These are phyloP conservation scores for Fraxinus floribunda DNA, from an alignment of 305 asterid species.

Conservation along the genomic window DNA sequence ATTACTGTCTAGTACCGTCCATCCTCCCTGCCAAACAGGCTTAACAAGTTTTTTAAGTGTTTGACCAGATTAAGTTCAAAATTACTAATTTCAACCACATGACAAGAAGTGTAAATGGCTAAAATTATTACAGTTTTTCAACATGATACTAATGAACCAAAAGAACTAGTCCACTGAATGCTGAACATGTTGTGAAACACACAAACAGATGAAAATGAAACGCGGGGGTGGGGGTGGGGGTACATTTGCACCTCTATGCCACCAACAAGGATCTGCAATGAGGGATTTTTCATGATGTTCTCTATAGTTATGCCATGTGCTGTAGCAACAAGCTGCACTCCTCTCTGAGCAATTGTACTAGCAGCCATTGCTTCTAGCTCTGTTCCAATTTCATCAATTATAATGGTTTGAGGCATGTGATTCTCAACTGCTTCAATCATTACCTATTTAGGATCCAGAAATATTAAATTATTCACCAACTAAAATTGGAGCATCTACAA, in stretches of 20 bases:
- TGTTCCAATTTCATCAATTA: conserved; percentile 94
- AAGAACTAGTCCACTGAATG: background rate
- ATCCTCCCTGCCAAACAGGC: background rate
- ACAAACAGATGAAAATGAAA: background rate
- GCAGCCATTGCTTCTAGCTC: conserved; percentile 98
- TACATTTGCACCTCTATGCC: conserved; percentile 79
- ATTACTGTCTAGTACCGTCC: background rate
- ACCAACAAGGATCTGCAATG: conserved; percentile 90
- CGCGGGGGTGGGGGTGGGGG: background rate
- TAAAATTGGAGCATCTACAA: background rate
- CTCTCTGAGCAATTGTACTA: conserved; percentile 96
- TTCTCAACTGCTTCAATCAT: conserved; percentile 99
- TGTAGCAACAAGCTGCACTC: conserved; percentile 97
- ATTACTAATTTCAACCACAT: background rate
- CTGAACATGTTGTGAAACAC: background rate
- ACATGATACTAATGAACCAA: background rate
- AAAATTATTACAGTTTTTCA: background rate
- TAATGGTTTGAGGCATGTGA: conserved; percentile 94
- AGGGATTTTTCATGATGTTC: conserved; percentile 84
- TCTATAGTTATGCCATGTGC: conserved; percentile 95
- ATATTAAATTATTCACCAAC: conserved; percentile 20
- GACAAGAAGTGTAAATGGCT: background rate
- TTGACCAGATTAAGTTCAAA: background rate
- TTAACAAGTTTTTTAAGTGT: too few species aligned
- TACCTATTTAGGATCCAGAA: conserved; percentile 48